These are phyloP conservation scores for Celoporthe dispersa DNA, from an alignment of 2,329 filamentous ascomycete species.

Conservation along the genomic window DNA sequence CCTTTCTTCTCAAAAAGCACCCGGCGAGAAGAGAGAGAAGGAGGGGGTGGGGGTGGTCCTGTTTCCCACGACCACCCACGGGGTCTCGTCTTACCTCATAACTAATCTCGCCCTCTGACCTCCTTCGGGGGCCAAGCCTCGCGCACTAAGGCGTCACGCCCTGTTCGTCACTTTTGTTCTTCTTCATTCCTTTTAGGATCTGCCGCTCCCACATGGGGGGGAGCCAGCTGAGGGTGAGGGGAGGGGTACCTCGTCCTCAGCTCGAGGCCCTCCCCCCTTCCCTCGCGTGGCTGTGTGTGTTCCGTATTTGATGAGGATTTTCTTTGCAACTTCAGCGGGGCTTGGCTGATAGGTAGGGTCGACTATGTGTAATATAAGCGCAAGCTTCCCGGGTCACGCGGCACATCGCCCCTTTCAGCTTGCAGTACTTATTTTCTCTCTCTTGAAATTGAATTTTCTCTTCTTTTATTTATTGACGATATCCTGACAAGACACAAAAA, in stretches of 20 bases:
- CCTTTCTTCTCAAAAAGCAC: neutral
- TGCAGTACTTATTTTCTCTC: neutral
- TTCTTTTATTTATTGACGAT: neutral
- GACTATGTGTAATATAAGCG: neutral
- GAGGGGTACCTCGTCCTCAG: neutral
- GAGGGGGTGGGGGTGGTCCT: neutral
- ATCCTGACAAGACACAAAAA: neutral
- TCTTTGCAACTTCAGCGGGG: neutral
- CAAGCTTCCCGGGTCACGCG: neutral
- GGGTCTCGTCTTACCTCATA: constrained; percentile 1
- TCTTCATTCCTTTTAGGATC: too few species aligned
- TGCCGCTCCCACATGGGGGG: neutral
- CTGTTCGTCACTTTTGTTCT: neutral
- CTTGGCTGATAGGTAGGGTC: neutral
- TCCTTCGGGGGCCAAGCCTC: constrained; percentile 5
- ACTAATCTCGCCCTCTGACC: neutral
- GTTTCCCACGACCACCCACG: neutral
- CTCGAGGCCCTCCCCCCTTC: too few species aligned
- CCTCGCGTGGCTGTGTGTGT: constrained; percentile 5
- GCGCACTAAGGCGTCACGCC: neutral
- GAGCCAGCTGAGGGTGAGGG: neutral
- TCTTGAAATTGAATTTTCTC: neutral
- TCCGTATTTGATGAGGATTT: neutral
- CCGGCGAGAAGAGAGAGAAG: neutral
- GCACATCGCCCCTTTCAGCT: neutral